These are phyloP conservation scores for Colletotrichum sp. DNA, from an alignment of 2,329 filamentous ascomycete species.

Conservation along the genomic window DNA sequence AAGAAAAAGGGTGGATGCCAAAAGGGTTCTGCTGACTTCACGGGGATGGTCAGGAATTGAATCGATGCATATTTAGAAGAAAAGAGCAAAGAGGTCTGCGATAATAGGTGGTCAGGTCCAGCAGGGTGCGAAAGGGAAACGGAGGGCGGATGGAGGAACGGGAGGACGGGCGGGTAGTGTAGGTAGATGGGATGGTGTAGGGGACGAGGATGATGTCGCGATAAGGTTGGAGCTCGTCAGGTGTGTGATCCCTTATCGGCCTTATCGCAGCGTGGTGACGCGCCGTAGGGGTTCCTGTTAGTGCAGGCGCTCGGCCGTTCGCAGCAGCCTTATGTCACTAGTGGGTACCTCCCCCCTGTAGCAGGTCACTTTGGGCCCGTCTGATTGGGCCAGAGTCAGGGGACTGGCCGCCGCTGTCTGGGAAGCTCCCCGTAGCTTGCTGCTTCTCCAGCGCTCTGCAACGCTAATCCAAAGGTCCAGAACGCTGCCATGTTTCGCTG, in stretches of 20 bases:
- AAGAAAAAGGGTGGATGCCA: neutral
- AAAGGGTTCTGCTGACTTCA: neutral
- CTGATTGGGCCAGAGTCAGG: neutral
- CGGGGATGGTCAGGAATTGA: slow-evolving; percentile 4
- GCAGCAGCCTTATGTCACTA: slow-evolving; percentile 13
- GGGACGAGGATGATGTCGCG: slow-evolving; percentile 18
- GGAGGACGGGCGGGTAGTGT: neutral
- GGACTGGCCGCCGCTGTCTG: neutral
- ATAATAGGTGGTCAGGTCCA: neutral
- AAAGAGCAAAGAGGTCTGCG: neutral
- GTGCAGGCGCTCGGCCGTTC: neutral
- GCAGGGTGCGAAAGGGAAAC: neutral
- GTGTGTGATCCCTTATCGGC: neutral
- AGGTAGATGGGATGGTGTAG: slow-evolving; percentile 7
- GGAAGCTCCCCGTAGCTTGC: slow-evolving; percentile 2
- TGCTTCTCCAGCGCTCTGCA: neutral
- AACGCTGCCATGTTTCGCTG: neutral
- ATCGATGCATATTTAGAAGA: slow-evolving; percentile 18
- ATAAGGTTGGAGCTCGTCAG: slow-evolving; percentile 22
- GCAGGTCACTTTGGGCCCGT: neutral
- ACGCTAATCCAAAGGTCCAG: neutral
- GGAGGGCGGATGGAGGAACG: neutral
- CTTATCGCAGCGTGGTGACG: slow-evolving; percentile 1
- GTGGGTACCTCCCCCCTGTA: slow-evolving; percentile 2
- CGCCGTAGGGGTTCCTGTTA: neutral